These are phyloP conservation scores for Mucor mucedo DNA, from an alignment of 371 early-diverging fungal genomes.

Conservation along the genomic window DNA sequence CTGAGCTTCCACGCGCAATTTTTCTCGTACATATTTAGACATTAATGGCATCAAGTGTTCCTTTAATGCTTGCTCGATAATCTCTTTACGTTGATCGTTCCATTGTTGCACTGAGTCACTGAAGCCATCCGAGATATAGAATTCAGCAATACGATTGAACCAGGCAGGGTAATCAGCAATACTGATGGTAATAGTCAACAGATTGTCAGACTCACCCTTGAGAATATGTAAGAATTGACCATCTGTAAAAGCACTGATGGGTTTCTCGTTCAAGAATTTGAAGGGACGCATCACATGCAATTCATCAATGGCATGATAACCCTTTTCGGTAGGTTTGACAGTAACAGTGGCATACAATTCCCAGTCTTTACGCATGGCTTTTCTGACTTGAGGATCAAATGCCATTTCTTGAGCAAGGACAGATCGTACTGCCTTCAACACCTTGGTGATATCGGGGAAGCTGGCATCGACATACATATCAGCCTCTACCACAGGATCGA, in stretches of 20 bases:
- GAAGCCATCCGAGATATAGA: constrained; percentile 64
- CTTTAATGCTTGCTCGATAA: constrained; percentile 64
- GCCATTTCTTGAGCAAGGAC: constrained; percentile 82
- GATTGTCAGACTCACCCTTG: constrained; percentile 78
- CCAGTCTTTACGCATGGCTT: constrained; percentile 80
- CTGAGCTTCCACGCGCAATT: constrained; percentile 73
- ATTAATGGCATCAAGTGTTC: constrained; percentile 76
- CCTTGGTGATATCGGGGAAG: constrained; percentile 62
- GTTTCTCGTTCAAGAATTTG: constrained; percentile 87
- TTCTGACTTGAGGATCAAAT: constrained; percentile 82
- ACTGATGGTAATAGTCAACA: constrained; percentile 69
- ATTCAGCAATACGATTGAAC: constrained; percentile 61
- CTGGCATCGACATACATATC: constrained; percentile 53
- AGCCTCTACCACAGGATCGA: constrained; percentile 69
- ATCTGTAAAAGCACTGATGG: constrained; percentile 69
- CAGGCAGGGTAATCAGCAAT: constrained; percentile 67
- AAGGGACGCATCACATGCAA: constrained; percentile 84
- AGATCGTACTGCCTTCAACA: constrained; percentile 71
- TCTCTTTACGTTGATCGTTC: constrained; percentile 79
- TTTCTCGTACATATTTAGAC: constrained; percentile 78
- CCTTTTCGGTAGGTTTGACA: constrained; percentile 86
- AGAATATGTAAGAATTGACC: constrained; percentile 80
- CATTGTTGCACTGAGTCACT: constrained; percentile 75
- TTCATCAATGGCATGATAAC: constrained; percentile 75
- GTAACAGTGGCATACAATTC: constrained; percentile 70